Conservation (phyloP, 2,329 filamentous ascomycete genomes). For the Zelopaecilomyces penicillatus region DNA sequence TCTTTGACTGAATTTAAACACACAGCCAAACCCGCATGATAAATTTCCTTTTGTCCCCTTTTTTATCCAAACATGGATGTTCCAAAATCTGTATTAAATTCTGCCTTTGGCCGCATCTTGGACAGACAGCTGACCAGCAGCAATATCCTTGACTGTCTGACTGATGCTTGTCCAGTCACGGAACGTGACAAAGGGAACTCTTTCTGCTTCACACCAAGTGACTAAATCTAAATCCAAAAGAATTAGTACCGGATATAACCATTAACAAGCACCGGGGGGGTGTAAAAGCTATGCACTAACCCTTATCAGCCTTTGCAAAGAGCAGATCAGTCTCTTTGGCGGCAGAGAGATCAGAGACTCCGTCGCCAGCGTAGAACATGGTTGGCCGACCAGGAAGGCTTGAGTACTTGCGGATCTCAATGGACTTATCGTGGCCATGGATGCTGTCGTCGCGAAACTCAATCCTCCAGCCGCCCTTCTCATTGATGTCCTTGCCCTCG, state of each 20-base stretch:
- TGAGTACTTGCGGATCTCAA: slow-evolving; percentile 83
- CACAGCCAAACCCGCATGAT: no score
- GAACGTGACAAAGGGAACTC: slow-evolving; percentile 82
- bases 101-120: slow-evolving; percentile 56
- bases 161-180: slow-evolving; percentile 76
- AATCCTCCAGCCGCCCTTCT: slow-evolving; percentile 80
- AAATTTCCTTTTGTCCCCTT: no score
- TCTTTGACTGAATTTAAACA: no score
- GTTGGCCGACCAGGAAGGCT: slow-evolving; percentile 67
- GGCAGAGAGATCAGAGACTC: slow-evolving; percentile 85
- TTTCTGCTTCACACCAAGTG: slow-evolving; percentile 73
- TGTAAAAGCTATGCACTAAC: slow-evolving; percentile 36
- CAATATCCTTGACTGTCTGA: slow-evolving; percentile 66
- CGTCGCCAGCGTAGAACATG: slow-evolving; percentile 92
- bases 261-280: neutral
- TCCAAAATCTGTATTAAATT: slow-evolving; percentile 15
- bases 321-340: slow-evolving; percentile 87
- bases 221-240: slow-evolving; percentile 58
- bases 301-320: slow-evolving; percentile 86
- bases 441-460: slow-evolving; percentile 79
- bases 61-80: no score
- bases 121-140: slow-evolving; percentile 61
- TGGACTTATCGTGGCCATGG: slow-evolving; percentile 95
- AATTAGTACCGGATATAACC: slow-evolving; percentile 5
- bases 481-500: slow-evolving; percentile 63